phyloP scores from a whole-genome alignment of 2,329 filamentous ascomycete species.

The Ophiostoma tasmaniense region DNA sequence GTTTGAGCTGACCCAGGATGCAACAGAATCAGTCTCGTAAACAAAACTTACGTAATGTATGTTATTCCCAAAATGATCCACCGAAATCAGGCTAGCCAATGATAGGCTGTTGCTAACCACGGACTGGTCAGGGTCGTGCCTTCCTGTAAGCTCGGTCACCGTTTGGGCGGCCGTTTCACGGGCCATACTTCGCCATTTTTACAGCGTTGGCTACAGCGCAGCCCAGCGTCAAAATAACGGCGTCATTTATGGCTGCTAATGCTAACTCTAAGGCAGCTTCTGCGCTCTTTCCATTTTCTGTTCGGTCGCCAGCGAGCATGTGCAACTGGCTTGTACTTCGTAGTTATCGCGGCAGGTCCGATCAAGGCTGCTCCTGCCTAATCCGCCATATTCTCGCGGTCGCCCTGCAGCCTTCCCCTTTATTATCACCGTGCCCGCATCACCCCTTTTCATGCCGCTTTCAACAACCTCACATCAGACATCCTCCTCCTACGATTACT shows the following conservation, averaged over 20 bases:
- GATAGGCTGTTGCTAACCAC: neutral
- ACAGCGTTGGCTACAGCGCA: neutral
- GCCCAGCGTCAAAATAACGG: neutral
- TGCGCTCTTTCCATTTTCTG: neutral
- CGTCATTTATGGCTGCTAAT: neutral
- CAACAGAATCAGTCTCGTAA: neutral
- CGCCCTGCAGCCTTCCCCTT: neutral
- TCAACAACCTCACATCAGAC: neutral
- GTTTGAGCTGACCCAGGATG: neutral
- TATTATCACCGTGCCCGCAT: neutral
- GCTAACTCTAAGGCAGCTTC: neutral
- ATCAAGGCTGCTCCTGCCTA: constrained; percentile 1
- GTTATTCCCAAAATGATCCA: neutral
- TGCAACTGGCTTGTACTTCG: neutral
- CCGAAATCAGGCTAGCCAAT: constrained; percentile 7
- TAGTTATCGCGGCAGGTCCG: neutral
- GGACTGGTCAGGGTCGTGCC: constrained; percentile 11
- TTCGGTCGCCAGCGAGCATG: neutral
- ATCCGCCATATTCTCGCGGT: neutral
- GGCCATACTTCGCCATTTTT: neutral
- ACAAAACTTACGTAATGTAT: neutral
- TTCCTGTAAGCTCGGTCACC: constrained; percentile 15
- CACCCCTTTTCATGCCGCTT: neutral
- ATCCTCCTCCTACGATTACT: neutral
- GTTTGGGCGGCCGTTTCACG: constrained; percentile 17